phyloP scores from a whole-genome alignment of 495 filamentous ascomycete species.

The Poronia punctata region DNA sequence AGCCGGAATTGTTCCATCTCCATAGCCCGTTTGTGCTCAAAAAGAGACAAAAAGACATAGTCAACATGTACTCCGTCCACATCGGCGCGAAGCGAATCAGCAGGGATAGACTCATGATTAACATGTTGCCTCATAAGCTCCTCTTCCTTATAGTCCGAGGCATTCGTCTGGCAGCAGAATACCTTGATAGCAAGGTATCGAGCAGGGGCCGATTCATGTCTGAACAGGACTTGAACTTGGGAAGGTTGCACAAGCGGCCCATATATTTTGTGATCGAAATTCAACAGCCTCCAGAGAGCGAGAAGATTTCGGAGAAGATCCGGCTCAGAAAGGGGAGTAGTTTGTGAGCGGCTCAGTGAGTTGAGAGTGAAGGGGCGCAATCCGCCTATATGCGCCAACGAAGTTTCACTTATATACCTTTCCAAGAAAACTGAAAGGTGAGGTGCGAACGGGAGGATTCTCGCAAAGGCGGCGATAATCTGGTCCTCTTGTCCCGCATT shows the following conservation, averaged over 20 bases:
- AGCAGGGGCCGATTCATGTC: slow-evolving; percentile 51
- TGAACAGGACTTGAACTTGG: slow-evolving; percentile 60
- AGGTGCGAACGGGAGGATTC: slow-evolving; percentile 72
- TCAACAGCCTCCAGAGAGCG: slow-evolving; percentile 67
- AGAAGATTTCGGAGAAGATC: slow-evolving; percentile 47
- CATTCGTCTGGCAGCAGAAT: slow-evolving; percentile 69
- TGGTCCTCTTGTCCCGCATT: slow-evolving; percentile 34
- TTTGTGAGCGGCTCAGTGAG: slow-evolving; percentile 14
- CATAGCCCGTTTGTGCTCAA: slow-evolving; percentile 57
- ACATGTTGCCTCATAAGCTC: slow-evolving; percentile 60
- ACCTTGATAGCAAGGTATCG: slow-evolving; percentile 76
- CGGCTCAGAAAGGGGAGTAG: background rate
- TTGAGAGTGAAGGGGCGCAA: slow-evolving; percentile 14
- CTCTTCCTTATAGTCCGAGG: slow-evolving; percentile 71
- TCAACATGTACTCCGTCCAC: slow-evolving; percentile 76
- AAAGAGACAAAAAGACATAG: slow-evolving; percentile 75
- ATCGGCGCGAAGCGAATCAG: slow-evolving; percentile 49
- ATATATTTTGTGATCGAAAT: slow-evolving; percentile 62
- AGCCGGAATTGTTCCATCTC: slow-evolving; percentile 32
- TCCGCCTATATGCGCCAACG: slow-evolving; percentile 10
- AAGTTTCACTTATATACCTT: slow-evolving; percentile 31
- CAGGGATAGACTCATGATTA: slow-evolving; percentile 33
- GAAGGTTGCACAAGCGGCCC: slow-evolving; percentile 53
- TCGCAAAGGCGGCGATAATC: slow-evolving; percentile 65
- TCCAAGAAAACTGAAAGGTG: slow-evolving; percentile 54